A percentile compares a stretch with the other conserved stretches of the same genome.
These are phyloP conservation scores for Saccharomyces uvarum DNA, from an alignment of 1,139 yeast genomes.

Conservation along the genomic window DNA sequence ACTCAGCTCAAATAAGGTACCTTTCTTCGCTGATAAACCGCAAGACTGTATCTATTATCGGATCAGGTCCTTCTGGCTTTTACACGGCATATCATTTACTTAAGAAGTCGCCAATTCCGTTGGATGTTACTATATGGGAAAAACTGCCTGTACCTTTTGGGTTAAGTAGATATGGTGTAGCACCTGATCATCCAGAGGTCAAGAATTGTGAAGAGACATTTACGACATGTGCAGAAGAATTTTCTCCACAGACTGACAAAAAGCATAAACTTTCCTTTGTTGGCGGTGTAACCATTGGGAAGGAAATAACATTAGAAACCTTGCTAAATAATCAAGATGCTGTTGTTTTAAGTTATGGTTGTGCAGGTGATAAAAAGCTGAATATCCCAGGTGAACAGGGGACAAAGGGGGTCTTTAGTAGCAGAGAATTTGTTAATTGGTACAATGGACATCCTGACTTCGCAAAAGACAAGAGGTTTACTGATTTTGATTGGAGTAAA, in stretches of 20 bases:
- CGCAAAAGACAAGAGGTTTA: slow-evolving; percentile 22
- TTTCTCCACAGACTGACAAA: slow-evolving; percentile 7
- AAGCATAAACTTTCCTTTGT: slow-evolving; percentile 48
- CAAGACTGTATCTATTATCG: slow-evolving; percentile 51
- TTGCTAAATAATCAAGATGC: slow-evolving; percentile 57
- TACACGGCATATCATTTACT: slow-evolving; percentile 77
- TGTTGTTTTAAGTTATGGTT: slow-evolving; percentile 77
- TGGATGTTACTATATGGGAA: slow-evolving; percentile 63
- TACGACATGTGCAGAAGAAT: slow-evolving; percentile 46
- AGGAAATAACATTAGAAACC: slow-evolving; percentile 44
- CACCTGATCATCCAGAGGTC: slow-evolving; percentile 98
- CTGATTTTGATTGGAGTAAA: slow-evolving; percentile 40
- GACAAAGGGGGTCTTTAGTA: slow-evolving; percentile 63
- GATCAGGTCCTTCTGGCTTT: slow-evolving; percentile 96
- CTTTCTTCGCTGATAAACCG: slow-evolving; percentile 3
- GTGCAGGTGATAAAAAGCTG: slow-evolving; percentile 53
- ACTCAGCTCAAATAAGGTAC: not conserved
- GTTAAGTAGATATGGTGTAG: slow-evolving; percentile 88
- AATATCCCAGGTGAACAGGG: slow-evolving; percentile 53
- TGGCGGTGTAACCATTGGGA: slow-evolving; percentile 70
- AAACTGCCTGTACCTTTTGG: slow-evolving; percentile 87
- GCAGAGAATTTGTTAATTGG: slow-evolving; percentile 90
- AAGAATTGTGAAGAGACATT: slow-evolving; percentile 82
- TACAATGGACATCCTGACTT: slow-evolving; percentile 79
- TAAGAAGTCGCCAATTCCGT: slow-evolving; percentile 41